A percentile compares a stretch with the other conserved stretches of the same genome.
phyloP scores from a whole-genome alignment of 345 rosid species.

The Hypericum perforatum region DNA sequence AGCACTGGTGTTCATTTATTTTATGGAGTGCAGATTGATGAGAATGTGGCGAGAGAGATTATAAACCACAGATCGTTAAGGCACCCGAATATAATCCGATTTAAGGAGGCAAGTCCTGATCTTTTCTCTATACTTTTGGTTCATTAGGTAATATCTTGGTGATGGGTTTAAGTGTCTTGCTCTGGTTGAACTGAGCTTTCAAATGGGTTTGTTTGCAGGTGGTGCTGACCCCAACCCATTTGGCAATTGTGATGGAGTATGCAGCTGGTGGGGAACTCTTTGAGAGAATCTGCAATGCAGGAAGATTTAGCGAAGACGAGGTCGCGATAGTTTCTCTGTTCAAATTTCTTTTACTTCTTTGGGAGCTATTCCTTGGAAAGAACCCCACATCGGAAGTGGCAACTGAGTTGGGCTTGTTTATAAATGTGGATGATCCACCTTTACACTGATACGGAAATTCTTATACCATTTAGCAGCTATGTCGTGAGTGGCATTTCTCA shows the following conservation, averaged over 20 bases:
- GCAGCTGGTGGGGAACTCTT: slow-evolving; percentile 10
- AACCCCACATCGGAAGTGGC: too few relatives aligned
- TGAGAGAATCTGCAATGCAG: slow-evolving; percentile 9
- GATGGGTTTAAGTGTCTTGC: too few relatives aligned
- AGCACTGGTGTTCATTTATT: too few relatives aligned
- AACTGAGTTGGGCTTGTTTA: too few relatives aligned
- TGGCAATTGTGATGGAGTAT: slow-evolving; percentile 11
- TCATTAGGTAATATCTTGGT: neutral
- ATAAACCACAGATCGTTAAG: slow-evolving; percentile 9
- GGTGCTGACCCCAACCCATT: slow-evolving; percentile 8
- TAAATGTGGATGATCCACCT: too few relatives aligned
- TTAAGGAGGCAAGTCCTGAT: slow-evolving; percentile 5
- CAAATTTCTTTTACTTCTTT: neutral
- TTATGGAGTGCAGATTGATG: neutral
- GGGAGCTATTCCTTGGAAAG: too few relatives aligned
- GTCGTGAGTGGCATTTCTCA: neutral
- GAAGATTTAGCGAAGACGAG: slow-evolving; percentile 11
- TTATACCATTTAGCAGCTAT: too few relatives aligned
- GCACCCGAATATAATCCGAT: slow-evolving; percentile 7
- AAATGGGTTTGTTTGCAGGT: neutral
- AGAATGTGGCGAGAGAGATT: slow-evolving; percentile 10
- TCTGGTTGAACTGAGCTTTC: neutral
- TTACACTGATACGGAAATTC: too few relatives aligned
- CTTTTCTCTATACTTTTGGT: neutral
- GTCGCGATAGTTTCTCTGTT: neutral